Evolutionary conservation across 2,329 filamentous ascomycete species (phyloP), one percentile per base, ranked within the genome.

Genomic region (Stemphylium beticola): DNA sequence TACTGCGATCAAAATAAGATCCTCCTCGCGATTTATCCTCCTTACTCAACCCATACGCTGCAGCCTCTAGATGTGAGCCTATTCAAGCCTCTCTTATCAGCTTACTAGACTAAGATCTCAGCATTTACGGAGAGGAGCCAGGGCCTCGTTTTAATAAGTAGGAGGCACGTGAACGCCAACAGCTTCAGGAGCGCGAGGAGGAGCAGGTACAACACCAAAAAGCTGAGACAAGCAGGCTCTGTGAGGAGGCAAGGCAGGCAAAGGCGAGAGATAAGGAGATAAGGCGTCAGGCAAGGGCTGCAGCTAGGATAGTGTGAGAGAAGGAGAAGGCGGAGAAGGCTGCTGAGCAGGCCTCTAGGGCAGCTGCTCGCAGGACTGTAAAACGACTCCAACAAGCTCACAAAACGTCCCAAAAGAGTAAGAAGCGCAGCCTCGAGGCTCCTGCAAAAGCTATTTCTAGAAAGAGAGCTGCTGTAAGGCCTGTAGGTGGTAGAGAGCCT

Each of bases 41-140:
- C n/a, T n/a, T n/a, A n/a, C n/a, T n/a, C n/a, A n/a, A n/a, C n/a
- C n/a, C n/a, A n/a, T n/a, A n/a, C n/a, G 48, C 60, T 45, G 4
- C 49, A 51, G 38, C 47, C 26, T n/a, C 48, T 52, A 34, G 22
- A 49, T 20, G 34, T 43, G 10, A 20, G 45, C 7, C 20, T 39
- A 38, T 33, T 33, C 43, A 61, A 47, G 51, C 55, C 29, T 55
- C 55, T 49, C 42, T 52, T 52, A 26, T 18, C 22, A 11, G 11
- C 32, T 32, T 4, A 57, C 50, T 12, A 60, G 55, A 36, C 18
- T n/a, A 10, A 61, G 55, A 29, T 45, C 49, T 20, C 31, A 12
- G 32, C 29, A 17, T 18, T 57, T 31, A n/a, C 53, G 31, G 14
- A 26, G 20, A 33, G n/a, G 32, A 12, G 32, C 32, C 32, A 7